phyloP scores from a whole-genome alignment of 2,329 filamentous ascomycete species.

The Stemphylium lycopersici region DNA sequence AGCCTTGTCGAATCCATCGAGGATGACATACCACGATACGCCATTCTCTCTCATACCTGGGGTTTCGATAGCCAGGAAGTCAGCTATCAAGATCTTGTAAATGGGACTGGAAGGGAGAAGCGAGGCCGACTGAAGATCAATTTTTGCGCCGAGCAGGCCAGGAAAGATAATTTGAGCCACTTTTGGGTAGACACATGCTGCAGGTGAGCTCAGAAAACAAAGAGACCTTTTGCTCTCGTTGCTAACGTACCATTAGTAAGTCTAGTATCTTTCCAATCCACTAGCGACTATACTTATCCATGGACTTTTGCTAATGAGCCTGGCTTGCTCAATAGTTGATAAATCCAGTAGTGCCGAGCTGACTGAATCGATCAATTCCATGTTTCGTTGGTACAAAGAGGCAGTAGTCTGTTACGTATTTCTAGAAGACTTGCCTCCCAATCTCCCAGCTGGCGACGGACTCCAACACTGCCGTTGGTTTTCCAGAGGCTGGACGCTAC shows the following conservation, averaged over 20 bases:
- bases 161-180: conserved; percentile 12
- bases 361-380: conserved; percentile 23
- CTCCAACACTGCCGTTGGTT: conserved; percentile 24
- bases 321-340: too few species aligned
- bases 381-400: conserved; percentile 22
- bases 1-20: conserved; percentile 7
- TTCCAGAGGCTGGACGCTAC: conserved; percentile 24
- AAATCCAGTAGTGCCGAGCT: conserved; percentile 16
- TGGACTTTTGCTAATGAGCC: too few species aligned
- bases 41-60: conserved; percentile 28
- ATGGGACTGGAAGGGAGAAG: conserved; percentile 1
- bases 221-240: too few species aligned
- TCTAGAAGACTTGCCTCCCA: conserved; percentile 7
- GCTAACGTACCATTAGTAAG: not conserved
- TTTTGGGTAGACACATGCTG: conserved; percentile 28
- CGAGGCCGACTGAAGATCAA: conserved; percentile 13
- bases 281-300: too few species aligned
- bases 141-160: conserved; percentile 20
- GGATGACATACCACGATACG: conserved; percentile 10
- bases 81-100: conserved; percentile 10
- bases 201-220: not conserved
- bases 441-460: not conserved
- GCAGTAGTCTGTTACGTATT: conserved; percentile 21
- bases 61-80: conserved; percentile 15
- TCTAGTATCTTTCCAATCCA: too few species aligned